phyloP scores from a whole-genome alignment of 2,329 filamentous ascomycete genomes.

The Polychaeton citri region DNA sequence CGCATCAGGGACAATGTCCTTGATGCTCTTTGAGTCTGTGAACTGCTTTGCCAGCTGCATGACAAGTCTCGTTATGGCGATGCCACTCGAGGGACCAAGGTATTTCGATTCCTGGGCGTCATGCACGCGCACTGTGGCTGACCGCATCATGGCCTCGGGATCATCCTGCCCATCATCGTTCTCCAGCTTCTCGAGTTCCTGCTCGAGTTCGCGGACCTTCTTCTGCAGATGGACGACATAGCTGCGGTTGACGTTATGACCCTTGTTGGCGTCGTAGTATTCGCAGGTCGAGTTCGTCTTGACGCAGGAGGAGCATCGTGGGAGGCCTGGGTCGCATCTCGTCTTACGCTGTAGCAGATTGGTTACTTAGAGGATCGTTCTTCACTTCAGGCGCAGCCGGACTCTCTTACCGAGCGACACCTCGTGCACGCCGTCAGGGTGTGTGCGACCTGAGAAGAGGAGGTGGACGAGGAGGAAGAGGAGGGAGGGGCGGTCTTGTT shows the following conservation, averaged over 20 bases:
- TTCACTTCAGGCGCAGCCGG: too few species aligned
- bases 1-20: conserved; percentile 75
- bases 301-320: conserved; percentile 84
- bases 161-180: conserved; percentile 60
- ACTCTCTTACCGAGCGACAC: conserved; percentile 62
- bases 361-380: too few species aligned
- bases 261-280: conserved; percentile 84
- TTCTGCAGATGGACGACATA: conserved; percentile 91
- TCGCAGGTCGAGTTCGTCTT: conserved; percentile 84
- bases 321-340: conserved; percentile 83
- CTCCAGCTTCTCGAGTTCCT: conserved; percentile 65
- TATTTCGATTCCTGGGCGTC: conserved; percentile 83
- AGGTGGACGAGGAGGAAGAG: not conserved
- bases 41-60: conserved; percentile 96
- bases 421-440: conserved; percentile 70
- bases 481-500: not conserved
- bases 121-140: conserved; percentile 70
- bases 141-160: conserved; percentile 73
- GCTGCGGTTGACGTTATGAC: conserved; percentile 71
- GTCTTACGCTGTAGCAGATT: conserved; percentile 84
- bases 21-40: conserved; percentile 80
- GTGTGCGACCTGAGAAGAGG: conserved; percentile 49
- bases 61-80: conserved; percentile 83
- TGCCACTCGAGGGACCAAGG: conserved; percentile 85
- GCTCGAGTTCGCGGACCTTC: conserved; percentile 68